Evolutionary conservation across 2,329 filamentous ascomycete species (phyloP), one percentile per base, ranked within the genome.

Genomic region (Geosmithia flava): DNA sequence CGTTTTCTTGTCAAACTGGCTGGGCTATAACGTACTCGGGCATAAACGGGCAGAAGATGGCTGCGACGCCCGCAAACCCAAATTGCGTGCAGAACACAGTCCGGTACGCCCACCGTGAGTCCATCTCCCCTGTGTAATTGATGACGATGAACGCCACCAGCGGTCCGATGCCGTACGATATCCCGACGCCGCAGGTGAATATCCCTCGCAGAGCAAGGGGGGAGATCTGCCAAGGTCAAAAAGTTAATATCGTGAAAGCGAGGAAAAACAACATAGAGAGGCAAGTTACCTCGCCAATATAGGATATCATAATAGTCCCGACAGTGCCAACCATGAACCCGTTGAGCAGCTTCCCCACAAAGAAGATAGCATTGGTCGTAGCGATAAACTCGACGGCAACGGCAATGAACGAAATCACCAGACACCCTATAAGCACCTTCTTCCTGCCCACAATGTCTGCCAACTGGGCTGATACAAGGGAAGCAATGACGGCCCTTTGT

Each of bases 311-410:
- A 6, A 60, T 56, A 0, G 58, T 55, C 0, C 50, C 53, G 8
- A 60, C 50, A 13, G 55, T 53, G 37, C 60, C 60, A 20, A 59
- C 56, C 0, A 63, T 61, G 48, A 69, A 67, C 1, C 66, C 67
- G 46, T 69, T 68, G 39, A 69, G 49, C 47, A 68, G 65, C 50
- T 70, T 69, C 16, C 66, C 67, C 23, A 60, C 57, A 48, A 68
- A 69, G 56, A 68, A 69, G 29, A 65, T 51, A 20, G 56, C 59
- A 33, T 68, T 68, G 3, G 64, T 59, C 0, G 65, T 68, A 4
- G 67, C 61, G 11, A 68, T 55, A 40, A 69, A 66, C 50, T 69
- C 65, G 55, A 68, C 59, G 4, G 63, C 65, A 43, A 69, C 58
- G 30, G 65, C 63, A 20, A 55, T 62, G 46, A 64, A 65, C 15